Percentiles rank a stretch among this genome's conserved stretches.
phyloP scores from a whole-genome alignment of 208 protist genomes.

The Acanthamoeba culbertsoni region DNA sequence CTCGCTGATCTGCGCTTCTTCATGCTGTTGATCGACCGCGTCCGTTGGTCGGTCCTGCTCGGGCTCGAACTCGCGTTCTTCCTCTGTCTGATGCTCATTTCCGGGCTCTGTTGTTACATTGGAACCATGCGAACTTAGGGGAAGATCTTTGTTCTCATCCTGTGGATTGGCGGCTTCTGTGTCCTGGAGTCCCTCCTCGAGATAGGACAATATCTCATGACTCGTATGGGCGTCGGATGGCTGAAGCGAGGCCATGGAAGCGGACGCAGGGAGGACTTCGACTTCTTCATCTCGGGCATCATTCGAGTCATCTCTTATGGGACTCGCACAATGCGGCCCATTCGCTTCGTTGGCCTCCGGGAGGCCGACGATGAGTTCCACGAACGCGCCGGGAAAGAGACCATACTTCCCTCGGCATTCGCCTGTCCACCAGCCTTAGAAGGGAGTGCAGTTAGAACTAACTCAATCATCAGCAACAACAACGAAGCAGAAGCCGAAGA shows the following conservation, averaged over 20 bases:
- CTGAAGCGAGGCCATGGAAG: background rate
- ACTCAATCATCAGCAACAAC: no score
- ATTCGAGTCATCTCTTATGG: no score
- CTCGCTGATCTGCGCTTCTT: no score
- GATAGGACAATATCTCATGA: background rate
- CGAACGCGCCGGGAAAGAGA: background rate
- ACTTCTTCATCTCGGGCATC: no score
- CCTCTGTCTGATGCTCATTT: background rate
- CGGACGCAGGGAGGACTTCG: background rate
- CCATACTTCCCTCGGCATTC: background rate
- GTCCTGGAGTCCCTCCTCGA: background rate
- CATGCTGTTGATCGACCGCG: no score
- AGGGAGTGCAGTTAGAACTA: no score
- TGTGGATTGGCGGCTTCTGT: background rate
- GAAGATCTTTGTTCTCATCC: background rate
- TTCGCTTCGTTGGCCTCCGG: background rate
- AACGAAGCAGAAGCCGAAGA: background rate
- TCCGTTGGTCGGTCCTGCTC: no score
- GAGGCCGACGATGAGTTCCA: background rate
- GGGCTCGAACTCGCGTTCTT: background rate
- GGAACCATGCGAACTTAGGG: background rate
- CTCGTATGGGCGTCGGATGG: background rate
- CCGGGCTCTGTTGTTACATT: background rate
- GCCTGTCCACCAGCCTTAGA: conserved; percentile 2
- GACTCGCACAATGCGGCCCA: background rate